Percentiles rank a stretch among this genome's conserved stretches.
Conservation (phyloP, 208 protist genomes). For the Naegleria lovaniensis region DNA sequence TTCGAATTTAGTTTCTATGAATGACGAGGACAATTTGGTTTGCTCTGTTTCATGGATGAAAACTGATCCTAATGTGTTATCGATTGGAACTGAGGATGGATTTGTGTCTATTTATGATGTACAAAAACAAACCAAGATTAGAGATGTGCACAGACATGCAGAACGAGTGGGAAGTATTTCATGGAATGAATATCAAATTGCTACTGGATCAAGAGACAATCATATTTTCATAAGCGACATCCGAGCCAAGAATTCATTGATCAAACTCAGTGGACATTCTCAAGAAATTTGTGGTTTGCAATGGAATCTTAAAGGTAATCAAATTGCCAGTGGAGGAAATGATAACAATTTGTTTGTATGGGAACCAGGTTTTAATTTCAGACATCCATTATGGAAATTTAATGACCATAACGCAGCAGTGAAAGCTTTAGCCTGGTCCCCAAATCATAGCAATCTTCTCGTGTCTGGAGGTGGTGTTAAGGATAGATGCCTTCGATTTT, state of each 20-base stretch:
- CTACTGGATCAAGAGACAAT: constrained; percentile 84
- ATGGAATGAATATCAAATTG: constrained; percentile 83
- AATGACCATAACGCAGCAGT: constrained; percentile 42
- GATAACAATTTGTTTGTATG: constrained; percentile 76
- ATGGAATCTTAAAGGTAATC: constrained; percentile 60
- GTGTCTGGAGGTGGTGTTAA: constrained; percentile 75
- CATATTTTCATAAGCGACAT: constrained; percentile 88
- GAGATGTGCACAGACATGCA: constrained; percentile 72
- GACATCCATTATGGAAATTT: not conserved
- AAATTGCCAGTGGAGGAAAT: constrained; percentile 76
- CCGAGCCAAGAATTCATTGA: constrained; percentile 52
- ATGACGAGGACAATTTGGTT: not conserved
- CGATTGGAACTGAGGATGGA: constrained; percentile 43
- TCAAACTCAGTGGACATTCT: constrained; percentile 47
- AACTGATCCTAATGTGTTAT: constrained; percentile 15
- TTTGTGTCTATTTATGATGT: not conserved
- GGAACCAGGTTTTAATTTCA: constrained; percentile 37
- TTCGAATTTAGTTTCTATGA: not conserved
- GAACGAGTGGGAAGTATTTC: constrained; percentile 78
- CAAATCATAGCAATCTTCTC: constrained; percentile 61
- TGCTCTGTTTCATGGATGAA: not conserved
- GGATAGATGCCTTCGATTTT: constrained; percentile 74
- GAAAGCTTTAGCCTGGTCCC: constrained; percentile 81
- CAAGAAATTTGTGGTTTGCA: constrained; percentile 75
- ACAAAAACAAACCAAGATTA: constrained; percentile 62